Conservation (phyloP, 139 green algal species). For the Desmodesmus armatus region DNA sequence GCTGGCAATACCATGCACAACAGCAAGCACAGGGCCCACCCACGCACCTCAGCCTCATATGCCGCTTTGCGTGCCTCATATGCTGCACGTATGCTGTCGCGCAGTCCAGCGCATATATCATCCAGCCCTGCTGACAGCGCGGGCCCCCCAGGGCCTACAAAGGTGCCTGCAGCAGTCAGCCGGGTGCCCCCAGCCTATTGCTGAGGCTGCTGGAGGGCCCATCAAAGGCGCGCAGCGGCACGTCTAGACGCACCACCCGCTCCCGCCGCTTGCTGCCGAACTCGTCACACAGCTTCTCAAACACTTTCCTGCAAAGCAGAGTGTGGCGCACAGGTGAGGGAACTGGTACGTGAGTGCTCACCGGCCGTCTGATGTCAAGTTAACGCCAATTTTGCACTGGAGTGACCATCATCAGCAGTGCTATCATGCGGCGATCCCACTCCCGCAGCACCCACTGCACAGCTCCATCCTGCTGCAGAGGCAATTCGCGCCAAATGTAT, state of each 20-base stretch:
- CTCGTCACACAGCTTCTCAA: constrained; percentile 77
- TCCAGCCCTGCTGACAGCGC: constrained; percentile 53
- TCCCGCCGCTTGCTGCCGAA: constrained; percentile 68
- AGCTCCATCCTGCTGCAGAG: too few relatives aligned
- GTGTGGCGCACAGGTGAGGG: background rate
- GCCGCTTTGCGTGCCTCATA: constrained; percentile 84
- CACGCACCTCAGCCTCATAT: constrained; percentile 81
- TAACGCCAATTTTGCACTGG: too few relatives aligned
- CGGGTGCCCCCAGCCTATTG: background rate
- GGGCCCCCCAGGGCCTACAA: background rate
- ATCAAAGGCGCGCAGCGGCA: constrained; percentile 38
- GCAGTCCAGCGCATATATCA: constrained; percentile 72
- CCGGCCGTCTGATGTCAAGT: too few relatives aligned
- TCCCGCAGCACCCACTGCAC: too few relatives aligned
- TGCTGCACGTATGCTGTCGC: constrained; percentile 67
- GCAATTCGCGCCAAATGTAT: too few relatives aligned
- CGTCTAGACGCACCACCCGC: constrained; percentile 68
- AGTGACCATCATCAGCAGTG: too few relatives aligned
- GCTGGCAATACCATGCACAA: too few relatives aligned
- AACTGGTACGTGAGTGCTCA: too few relatives aligned
- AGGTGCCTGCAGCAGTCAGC: background rate
- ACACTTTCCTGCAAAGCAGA: constrained; percentile 59
- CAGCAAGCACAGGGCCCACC: too few relatives aligned
- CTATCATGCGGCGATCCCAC: too few relatives aligned
- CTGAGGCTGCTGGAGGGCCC: background rate